Percentiles rank a stretch among this genome's conserved stretches.
Conservation (phyloP, 2,329 filamentous ascomycete genomes). For the Madurella mycetomatis region DNA sequence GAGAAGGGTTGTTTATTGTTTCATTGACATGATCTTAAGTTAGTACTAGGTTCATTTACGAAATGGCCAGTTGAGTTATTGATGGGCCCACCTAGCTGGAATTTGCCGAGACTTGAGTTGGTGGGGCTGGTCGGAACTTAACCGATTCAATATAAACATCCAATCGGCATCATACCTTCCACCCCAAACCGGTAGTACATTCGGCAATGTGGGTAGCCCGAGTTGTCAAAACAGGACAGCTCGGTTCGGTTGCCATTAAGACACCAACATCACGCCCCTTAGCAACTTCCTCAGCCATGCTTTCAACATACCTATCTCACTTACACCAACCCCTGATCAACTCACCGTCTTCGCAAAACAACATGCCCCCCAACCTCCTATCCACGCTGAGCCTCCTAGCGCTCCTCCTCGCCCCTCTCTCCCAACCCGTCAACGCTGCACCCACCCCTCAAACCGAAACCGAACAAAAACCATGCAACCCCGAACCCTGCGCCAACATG, state of each 20-base stretch:
- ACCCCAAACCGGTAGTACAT: neutral
- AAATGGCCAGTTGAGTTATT: neutral
- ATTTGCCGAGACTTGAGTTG: neutral
- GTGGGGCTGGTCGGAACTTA: neutral
- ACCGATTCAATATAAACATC: neutral
- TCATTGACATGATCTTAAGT: no score
- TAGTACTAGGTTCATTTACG: neutral
- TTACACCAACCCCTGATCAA: neutral
- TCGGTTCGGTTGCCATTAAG: neutral
- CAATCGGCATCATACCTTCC: neutral
- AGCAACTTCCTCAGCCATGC: neutral
- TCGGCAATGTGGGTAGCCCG: neutral
- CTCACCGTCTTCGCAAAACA: neutral
- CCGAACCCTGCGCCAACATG: neutral
- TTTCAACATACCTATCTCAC: neutral
- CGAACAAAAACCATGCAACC: neutral
- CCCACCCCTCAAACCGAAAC: neutral
- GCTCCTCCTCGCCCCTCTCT: neutral
- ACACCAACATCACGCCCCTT: neutral
- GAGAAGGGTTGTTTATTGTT: no score
- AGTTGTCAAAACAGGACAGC: neutral
- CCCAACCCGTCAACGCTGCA: neutral
- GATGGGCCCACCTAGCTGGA: neutral
- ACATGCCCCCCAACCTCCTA: neutral
- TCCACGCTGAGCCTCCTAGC: neutral